Base-by-base conservation (phyloP, 73 alveolate species). In the Breviolum minutum region DNA sequence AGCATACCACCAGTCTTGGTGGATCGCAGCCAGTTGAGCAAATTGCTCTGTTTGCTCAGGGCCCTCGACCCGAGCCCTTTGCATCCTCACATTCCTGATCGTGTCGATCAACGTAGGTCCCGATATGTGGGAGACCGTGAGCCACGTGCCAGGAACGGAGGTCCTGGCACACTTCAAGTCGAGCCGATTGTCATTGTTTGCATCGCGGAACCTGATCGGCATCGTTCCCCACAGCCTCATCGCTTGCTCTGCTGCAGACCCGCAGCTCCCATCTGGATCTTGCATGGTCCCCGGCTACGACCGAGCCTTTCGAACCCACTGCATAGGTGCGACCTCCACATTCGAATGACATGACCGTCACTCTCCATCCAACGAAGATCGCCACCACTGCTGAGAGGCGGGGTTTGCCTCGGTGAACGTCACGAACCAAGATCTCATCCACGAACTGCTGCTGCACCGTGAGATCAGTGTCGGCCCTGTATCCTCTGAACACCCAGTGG, bases 181-280 rank as follows among this genome's bases (percentile, higher is more conserved):
- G 76, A 84, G 19, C 62, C 94, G 73, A 29, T 84, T 84, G 94
- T 84, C 60, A 29, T 84, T 84, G 94, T 84, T 84, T 60, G 71
- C 91, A 24, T 84, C 93, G 1, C 93, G 14, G 93, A 60, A 84
- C 54, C 93, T 68, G 88, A 80, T 80, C 88, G 63, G 88, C 88
- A 40, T 80, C 88, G n/a, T 80, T 80, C 68, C 88, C 88, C 0
- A 26, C 16, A 32, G 63, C 88, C 64, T 80, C 88, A 12, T 14
- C 48, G 17, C 68, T 30, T 1, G 64, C 29, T n/a, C 88, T 62
- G 40, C 12, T 16, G 22, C n/a, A 6, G 68, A 6, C 88, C n/a
- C 88, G 12, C 63, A 80, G 88, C 63, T 80, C 17, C 54, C 54
- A 40, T 3, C 54, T 40, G 2, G 60, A 74, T 74, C 85, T 29